Base-by-base conservation (phyloP, 805 yeast genomes). In the Candida nemodendra region DNA sequence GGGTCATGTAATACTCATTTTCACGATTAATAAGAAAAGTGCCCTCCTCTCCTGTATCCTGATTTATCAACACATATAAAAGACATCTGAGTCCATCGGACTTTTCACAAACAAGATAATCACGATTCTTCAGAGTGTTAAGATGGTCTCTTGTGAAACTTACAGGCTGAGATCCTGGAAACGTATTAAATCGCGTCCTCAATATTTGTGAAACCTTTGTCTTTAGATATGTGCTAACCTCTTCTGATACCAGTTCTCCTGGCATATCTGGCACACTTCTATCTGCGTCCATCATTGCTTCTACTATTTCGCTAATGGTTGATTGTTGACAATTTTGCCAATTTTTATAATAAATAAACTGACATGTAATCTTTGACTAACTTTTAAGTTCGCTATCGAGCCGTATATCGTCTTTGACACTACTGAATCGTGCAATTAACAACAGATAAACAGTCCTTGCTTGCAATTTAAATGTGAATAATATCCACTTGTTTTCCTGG, bases 91-190 rank as follows among this genome's bases (percentile, higher is more conserved):
- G 66, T 0, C 99, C 99, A 62, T 93, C 99, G 0, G 93, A 78
- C 59, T 93, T 93, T 55, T 93, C 99, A 65, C 99, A 95, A 0
- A 93, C 99, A 49, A 80, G 81, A 57, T 90, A 93, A 54, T 95
- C 98, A 41, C 81, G 79, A 3, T 71, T 64, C 56, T 73, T 57
- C 32, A 93, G 65, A 23, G 79, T 76, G 32, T 78, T 76, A 17
- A 93, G 68, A 62, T 91, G 96, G 23, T 72, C 66, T 38, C 87
- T 71, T 29, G 85, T 81, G 57, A 93, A 90, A 18, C 96, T 86
- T 2, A 91, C 86, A 0, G 99, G 99, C 62, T 95, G 99, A 1
- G 96, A 81, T 0, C 99, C 97, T 2, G 96, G 95, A 52, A 90
- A 90, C 1, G 62, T 50, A 13, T 73, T 68, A 27, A 74, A 71